Base-by-base conservation (phyloP, 257 asterid species). In the Linderniella brevidens region DNA sequence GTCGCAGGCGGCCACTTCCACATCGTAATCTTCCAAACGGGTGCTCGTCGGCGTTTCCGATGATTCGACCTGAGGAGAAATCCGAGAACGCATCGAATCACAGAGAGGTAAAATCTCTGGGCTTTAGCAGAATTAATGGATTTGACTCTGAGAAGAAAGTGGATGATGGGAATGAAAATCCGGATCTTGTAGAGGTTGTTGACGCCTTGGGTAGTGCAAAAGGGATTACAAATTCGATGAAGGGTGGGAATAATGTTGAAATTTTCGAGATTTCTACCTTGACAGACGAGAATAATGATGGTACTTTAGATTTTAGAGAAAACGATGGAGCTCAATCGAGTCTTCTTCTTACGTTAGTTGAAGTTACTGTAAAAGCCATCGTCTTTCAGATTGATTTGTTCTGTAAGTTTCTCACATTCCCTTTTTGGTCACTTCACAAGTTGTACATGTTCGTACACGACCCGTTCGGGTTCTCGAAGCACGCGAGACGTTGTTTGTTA, bases 381-480 rank as follows among this genome's bases (percentile, higher is more conserved):
- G 56, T 57, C 54, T 71, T 71, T 53, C 92, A 81, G 48, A 35
- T 81, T 50, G 61, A 64, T 63, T 53, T 77, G 58, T 60, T 74
- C 29, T 46, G 85, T 48, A 62, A 59, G 25, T 6, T 60, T 25
- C 15, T 79, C 20, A 54, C 46, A 35, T 66, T 69, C 55, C 93
- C 92, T 4, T 40, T 79, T 37, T 59, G 75, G 71, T 49, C 61
- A 19, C 46, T 55, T 19, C 81, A 74, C 75, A 64, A 65, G 63
- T 18, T 65, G 32, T 77, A 65, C 68, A 68, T 74, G 83, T 53
- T 90, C 59, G 64, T 75, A 47, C 64, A 63, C 45, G 79, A 90
- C 63, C 99, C 99, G 0, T 71, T 77, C 37, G 65, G 76, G 58
- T 59, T 76, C 49, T 42, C 68, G 57, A 65, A 48, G 67, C 50